phyloP scores from a whole-genome alignment of 1,284 basidiomycete species.

The Laetiporus sulphureus region DNA sequence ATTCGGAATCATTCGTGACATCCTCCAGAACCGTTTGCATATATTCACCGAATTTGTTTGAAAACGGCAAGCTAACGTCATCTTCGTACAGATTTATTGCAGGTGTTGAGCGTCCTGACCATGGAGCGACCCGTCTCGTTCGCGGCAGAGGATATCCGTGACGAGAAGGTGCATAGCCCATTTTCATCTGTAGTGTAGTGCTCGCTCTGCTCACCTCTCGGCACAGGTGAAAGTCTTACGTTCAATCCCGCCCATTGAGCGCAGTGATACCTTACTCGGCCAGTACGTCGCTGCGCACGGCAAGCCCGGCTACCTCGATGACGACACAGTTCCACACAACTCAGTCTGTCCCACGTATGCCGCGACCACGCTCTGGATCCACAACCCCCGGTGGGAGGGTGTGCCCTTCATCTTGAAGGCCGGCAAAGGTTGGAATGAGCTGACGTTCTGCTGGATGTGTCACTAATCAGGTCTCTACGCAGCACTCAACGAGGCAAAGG shows the following conservation, averaged over 20 bases:
- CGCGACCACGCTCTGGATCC: slow-evolving; percentile 81
- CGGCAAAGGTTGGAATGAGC: slow-evolving; percentile 70
- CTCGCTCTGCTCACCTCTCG: slow-evolving; percentile 6
- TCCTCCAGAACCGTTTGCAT: slow-evolving; percentile 90
- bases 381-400: slow-evolving; percentile 95
- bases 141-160: slow-evolving; percentile 91
- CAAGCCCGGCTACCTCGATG: slow-evolving; percentile 96
- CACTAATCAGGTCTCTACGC: slow-evolving; percentile 1
- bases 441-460: neutral
- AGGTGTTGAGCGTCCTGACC: slow-evolving; percentile 86
- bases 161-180: slow-evolving; percentile 72
- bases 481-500: slow-evolving; percentile 96
- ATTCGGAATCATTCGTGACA: slow-evolving; percentile 95
- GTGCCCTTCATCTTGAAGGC: slow-evolving; percentile 97
- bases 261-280: slow-evolving; percentile 78
- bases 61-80: no score
- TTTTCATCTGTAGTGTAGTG: slow-evolving; percentile 9
- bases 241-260: slow-evolving; percentile 77
- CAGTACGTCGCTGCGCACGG: slow-evolving; percentile 86
- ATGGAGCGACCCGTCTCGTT: slow-evolving; percentile 99
- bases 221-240: slow-evolving; percentile 91
- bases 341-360: slow-evolving; percentile 93
- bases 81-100: slow-evolving; percentile 72
- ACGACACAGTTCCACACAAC: slow-evolving; percentile 87
- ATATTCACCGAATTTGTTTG: no score